A percentile compares a stretch with the other conserved stretches of the same genome.
Conservation (phyloP, 148 eudicot species). For the Cornus controversa region DNA sequence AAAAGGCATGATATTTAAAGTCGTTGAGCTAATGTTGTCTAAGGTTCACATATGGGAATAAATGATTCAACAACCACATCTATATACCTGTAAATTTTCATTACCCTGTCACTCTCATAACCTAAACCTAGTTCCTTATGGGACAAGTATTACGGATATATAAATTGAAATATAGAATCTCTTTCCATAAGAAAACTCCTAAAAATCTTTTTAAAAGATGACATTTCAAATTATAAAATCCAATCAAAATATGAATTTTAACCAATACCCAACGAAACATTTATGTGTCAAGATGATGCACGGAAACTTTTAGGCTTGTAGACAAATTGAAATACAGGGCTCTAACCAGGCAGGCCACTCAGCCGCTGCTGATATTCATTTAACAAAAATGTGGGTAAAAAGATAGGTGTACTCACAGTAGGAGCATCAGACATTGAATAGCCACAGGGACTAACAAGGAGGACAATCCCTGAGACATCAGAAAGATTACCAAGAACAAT, state of each 20-base stretch:
- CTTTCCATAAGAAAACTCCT: not conserved
- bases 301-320: not conserved
- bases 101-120: not conserved
- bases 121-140: not conserved
- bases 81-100: not conserved
- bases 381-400: slow-evolving; percentile 5
- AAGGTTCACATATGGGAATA: not conserved
- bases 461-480: slow-evolving; percentile 75
- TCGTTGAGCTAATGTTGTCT: not conserved
- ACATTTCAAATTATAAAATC: not conserved
- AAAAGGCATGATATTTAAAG: too few species aligned
- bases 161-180: not conserved
- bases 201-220: not conserved
- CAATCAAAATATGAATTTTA: too few species aligned
- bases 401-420: slow-evolving; percentile 48
- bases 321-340: not conserved
- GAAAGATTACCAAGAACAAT: slow-evolving; percentile 74
- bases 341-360: not conserved
- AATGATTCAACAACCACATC: not conserved
- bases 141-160: not conserved
- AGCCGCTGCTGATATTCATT: not conserved
- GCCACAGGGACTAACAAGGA: slow-evolving; percentile 86
- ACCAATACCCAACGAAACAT: not conserved
- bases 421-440: slow-evolving; percentile 92
- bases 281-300: not conserved